Percentiles rank a stretch among this genome's conserved stretches.
Conservation (phyloP, 495 filamentous ascomycete species). For the Penicillium lividum region DNA sequence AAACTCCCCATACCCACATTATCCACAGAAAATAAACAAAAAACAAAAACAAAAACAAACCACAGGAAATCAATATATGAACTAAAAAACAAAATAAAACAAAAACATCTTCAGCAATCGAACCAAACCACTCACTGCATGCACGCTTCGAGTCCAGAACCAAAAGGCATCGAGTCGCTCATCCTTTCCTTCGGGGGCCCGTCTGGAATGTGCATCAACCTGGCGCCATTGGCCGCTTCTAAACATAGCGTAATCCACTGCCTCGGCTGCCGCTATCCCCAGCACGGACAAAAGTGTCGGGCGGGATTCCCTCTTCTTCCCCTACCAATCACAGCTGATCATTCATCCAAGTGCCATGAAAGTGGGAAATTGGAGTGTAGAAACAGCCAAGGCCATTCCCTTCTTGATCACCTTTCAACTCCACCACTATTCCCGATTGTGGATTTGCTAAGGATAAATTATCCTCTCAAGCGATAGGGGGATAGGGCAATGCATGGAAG, state of each 20-base stretch:
- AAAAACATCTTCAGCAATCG: background rate
- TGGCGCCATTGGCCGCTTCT: slow-evolving; percentile 27
- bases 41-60: background rate
- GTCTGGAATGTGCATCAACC: slow-evolving; percentile 14
- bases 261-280: slow-evolving; percentile 4
- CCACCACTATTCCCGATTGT: slow-evolving; percentile 4
- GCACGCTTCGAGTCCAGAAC: slow-evolving; percentile 16
- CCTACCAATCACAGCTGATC: slow-evolving; percentile 19
- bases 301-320: slow-evolving; percentile 20
- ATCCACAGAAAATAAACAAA: slow-evolving; percentile 1
- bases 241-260: slow-evolving; percentile 28
- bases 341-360: slow-evolving; percentile 10
- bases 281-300: slow-evolving; percentile 19
- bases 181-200: slow-evolving; percentile 17
- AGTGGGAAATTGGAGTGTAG: slow-evolving; percentile 12
- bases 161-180: slow-evolving; percentile 8
- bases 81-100: background rate
- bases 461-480: slow-evolving; percentile 11
- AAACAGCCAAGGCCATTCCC: background rate
- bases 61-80: background rate
- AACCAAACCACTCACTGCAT: slow-evolving; percentile 5
- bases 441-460: background rate
- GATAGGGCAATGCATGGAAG: slow-evolving; percentile 31
- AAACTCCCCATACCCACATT: background rate
- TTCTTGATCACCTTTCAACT: slow-evolving; percentile 4